phyloP scores from a whole-genome alignment of 2,329 filamentous ascomycete species.

The Tolypocladium nubicola region DNA sequence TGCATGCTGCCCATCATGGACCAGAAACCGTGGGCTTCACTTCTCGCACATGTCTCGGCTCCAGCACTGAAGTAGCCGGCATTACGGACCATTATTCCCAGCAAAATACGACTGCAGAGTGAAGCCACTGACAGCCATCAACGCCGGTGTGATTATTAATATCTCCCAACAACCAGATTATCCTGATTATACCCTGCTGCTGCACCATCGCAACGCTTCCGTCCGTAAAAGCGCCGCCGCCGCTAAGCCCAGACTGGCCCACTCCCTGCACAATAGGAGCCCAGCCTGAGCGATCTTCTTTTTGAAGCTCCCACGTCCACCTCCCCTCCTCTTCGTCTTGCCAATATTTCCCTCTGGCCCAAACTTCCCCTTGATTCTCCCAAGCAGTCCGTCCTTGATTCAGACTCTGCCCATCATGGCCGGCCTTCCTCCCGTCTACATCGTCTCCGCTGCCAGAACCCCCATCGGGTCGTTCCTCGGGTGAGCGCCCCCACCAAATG shows the following conservation, averaged over 20 bases:
- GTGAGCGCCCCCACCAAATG: constrained; percentile 32
- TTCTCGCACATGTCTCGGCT: too few relatives aligned
- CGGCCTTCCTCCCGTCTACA: constrained; percentile 81
- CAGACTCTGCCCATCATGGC: constrained; percentile 45
- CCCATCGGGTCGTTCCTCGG: constrained; percentile 92
- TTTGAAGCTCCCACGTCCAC: background rate
- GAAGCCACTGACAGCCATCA: too few relatives aligned
- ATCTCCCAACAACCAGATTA: background rate
- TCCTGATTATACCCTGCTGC: background rate
- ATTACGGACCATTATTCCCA: too few relatives aligned
- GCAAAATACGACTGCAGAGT: too few relatives aligned
- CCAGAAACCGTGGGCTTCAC: too few relatives aligned
- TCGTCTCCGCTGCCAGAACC: constrained; percentile 84
- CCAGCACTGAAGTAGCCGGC: too few relatives aligned
- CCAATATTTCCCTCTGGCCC: background rate
- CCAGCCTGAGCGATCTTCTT: constrained; percentile 1
- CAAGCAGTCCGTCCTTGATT: background rate
- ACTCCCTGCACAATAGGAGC: background rate
- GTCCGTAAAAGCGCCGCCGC: background rate
- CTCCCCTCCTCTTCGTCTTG: background rate
- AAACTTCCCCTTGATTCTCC: background rate
- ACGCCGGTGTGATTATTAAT: too few relatives aligned
- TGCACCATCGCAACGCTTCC: background rate
- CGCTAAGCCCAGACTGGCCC: background rate
- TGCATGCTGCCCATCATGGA: too few relatives aligned